phyloP scores from a whole-genome alignment of 257 asterid species.

The Buddleja alternifolia region DNA sequence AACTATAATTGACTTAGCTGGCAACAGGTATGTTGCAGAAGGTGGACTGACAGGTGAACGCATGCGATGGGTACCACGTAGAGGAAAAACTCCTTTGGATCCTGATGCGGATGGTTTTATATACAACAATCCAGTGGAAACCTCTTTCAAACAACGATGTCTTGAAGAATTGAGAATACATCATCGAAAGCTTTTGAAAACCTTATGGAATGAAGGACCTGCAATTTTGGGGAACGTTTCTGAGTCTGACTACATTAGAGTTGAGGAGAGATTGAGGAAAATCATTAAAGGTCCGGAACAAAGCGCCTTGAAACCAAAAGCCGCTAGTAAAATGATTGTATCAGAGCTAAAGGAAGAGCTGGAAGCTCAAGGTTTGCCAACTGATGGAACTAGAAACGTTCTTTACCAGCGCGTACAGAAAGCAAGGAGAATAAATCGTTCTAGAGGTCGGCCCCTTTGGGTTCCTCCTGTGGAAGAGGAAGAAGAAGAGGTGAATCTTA shows the following conservation, averaged over 20 bases:
- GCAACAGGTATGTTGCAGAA: conserved; percentile 84
- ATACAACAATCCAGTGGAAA: conserved; percentile 88
- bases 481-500: conserved; percentile 85
- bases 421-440: conserved; percentile 98
- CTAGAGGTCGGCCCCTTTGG: conserved; percentile 99
- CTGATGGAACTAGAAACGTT: conserved; percentile 96
- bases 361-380: conserved; percentile 97
- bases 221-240: conserved; percentile 72
- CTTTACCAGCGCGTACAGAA: conserved; percentile 98
- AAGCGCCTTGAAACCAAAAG: conserved; percentile 88
- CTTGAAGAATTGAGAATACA: conserved; percentile 84
- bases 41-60: conserved; percentile 99
- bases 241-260: conserved; percentile 80
- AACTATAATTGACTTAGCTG: conserved; percentile 37
- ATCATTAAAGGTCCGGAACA: conserved; percentile 89
- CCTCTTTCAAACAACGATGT: conserved; percentile 95
- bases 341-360: conserved; percentile 94
- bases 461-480: conserved; percentile 98
- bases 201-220: conserved; percentile 90
- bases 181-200: conserved; percentile 83
- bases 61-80: conserved; percentile 96
- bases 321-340: conserved; percentile 97
- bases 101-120: conserved; percentile 93
- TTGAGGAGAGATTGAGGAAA: conserved; percentile 89
- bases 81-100: conserved; percentile 96